Evolutionary conservation across 2,329 filamentous ascomycete species (phyloP), one percentile per base, ranked within the genome.

Genomic region (Exophiala xenobiotica): DNA sequence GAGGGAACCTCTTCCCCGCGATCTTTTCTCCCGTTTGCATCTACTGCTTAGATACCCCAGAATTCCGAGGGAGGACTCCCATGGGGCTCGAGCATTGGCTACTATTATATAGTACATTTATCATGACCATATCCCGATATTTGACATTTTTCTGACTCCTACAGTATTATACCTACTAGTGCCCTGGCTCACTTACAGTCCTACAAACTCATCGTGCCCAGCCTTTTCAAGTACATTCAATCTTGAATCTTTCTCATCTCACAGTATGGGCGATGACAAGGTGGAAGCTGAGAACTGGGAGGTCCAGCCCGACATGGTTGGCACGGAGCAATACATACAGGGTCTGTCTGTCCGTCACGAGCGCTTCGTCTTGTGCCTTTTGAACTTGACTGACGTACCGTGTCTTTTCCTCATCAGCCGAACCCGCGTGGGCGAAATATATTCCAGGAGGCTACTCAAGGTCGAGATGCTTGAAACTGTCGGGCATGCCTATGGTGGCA

Each of bases 141-240:
- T 12, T 33, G 12, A 12, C 5, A 14, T 33, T 14, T 33, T 33
- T 33, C 29, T 33, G n/a, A n/a, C 29, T 33, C 12, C 16, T 14
- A 33, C 29, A n/a, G 16, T 33, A 11, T n/a, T 6, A 12, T 33
- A 33, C 29, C 29, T 33, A 33, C n/a, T n/a, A n/a, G n/a, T n/a
- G n/a, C 11, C 11, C 5, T 33, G 29, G 12, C 29, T 33, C 29
- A 33, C 29, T 33, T 14, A 33, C 11, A 33, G 29, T 14, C 29
- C 16, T 33, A n/a, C n/a, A n/a, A n/a, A n/a, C n/a, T n/a, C n/a
- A n/a, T n/a, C n/a, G n/a, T n/a, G n/a, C n/a, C 77, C 0, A 82
- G 77, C 0, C 82, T 41, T 43, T 23, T 11, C 39, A 33, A n/a
- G n/a, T n/a, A 33, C 29, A 4, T 33, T 33, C 29, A 11, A 44